A percentile compares a stretch with the other conserved stretches of the same genome.
These are phyloP conservation scores for Saccharomyces cerevisiae DNA, from an alignment of 805 yeast species.

Conservation along the genomic window DNA sequence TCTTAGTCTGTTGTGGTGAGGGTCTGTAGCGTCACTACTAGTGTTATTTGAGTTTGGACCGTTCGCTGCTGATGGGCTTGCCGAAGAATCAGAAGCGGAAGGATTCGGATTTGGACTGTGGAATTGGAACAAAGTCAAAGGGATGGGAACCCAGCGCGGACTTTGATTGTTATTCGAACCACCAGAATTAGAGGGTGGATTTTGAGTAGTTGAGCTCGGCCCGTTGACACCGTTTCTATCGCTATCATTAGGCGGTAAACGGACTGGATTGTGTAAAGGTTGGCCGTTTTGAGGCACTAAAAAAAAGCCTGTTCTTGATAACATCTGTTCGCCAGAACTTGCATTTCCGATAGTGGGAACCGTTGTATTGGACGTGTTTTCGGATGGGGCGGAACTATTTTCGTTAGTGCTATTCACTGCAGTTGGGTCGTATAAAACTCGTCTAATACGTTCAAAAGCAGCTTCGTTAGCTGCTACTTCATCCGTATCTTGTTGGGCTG, in stretches of 20 bases:
- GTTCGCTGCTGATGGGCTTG: not conserved
- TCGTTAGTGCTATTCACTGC: conserved; percentile 3
- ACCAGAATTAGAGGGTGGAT: not conserved
- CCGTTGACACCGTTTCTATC: not conserved
- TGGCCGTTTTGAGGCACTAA: not conserved
- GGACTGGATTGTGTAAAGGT: not conserved
- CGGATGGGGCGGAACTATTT: not conserved
- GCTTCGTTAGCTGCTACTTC: conserved; percentile 16
- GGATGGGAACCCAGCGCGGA: not conserved
- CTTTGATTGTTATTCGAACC: not conserved
- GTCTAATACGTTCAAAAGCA: conserved; percentile 26
- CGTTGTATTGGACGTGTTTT: not conserved
- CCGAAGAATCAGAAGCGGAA: not conserved
- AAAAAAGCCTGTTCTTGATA: not conserved
- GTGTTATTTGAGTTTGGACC: not conserved
- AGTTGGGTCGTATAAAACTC: conserved; percentile 14
- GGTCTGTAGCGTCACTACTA: not conserved
- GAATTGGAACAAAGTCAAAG: not conserved
- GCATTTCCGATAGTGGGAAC: not conserved
- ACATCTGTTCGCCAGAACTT: not conserved
- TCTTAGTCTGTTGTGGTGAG: conserved; percentile 21
- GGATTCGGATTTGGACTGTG: not conserved
- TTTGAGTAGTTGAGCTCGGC: not conserved
- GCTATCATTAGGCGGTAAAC: not conserved
- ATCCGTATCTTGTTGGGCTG: conserved; percentile 5